phyloP scores from a whole-genome alignment of 352 stramenopile species.

The Phytopythium montanum region DNA sequence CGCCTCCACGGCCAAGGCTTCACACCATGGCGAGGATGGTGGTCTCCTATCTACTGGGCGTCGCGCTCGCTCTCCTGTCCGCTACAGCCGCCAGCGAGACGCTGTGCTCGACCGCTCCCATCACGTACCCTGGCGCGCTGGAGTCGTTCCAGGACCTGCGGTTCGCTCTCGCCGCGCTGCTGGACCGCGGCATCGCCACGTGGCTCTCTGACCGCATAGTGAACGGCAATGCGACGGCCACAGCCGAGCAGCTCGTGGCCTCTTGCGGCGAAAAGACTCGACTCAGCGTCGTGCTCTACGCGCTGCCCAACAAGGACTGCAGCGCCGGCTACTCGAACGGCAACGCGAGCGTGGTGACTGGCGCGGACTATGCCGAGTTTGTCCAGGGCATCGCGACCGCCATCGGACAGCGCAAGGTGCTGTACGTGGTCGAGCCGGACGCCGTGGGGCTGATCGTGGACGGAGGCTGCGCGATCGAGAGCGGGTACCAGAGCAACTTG shows the following conservation, averaged over 20 bases:
- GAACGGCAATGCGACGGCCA: constrained; percentile 17
- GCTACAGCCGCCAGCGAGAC: constrained; percentile 9
- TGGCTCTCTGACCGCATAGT: constrained; percentile 49
- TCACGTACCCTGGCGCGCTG: constrained; percentile 33
- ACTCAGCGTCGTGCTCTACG: constrained; percentile 61
- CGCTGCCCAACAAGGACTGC: constrained; percentile 77
- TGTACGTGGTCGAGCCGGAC: constrained; percentile 73
- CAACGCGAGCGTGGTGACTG: constrained; percentile 29
- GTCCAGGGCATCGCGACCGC: constrained; percentile 29
- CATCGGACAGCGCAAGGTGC: constrained; percentile 47
- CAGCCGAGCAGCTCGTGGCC: constrained; percentile 20
- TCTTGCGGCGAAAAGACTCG: constrained; percentile 28
- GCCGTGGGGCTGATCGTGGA: constrained; percentile 46
- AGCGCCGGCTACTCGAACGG: constrained; percentile 38
- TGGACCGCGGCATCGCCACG: constrained; percentile 36
- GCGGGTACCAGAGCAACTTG: constrained; percentile 50
- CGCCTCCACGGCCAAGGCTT: neutral
- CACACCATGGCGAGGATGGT: neutral
- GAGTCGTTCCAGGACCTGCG: constrained; percentile 25
- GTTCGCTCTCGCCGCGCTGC: constrained; percentile 26
- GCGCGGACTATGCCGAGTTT: constrained; percentile 43
- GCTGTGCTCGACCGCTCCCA: constrained; percentile 34
- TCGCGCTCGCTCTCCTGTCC: constrained; percentile 2
- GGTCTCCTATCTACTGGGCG: neutral
- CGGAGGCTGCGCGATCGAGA: constrained; percentile 31